Conservation (phyloP, 306 rosid species). For the Lagenaria siceraria region DNA sequence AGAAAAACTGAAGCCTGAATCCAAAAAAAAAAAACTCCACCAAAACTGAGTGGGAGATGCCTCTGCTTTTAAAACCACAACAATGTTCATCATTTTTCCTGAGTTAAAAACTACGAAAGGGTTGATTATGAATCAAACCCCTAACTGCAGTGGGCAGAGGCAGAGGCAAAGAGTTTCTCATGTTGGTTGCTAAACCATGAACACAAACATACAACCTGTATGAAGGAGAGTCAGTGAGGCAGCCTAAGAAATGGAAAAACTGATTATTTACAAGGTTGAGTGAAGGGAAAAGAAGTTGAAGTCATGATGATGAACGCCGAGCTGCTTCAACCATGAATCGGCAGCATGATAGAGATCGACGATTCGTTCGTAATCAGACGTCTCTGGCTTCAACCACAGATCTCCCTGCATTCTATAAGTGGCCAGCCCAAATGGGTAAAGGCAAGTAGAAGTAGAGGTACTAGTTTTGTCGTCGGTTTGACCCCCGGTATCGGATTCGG, state of each 20-base stretch:
- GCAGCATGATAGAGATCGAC: slow-evolving; percentile 41
- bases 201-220: neutral
- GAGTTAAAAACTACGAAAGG: neutral
- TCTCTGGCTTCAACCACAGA: slow-evolving; percentile 44
- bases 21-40: too few species aligned
- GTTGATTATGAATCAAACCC: neutral
- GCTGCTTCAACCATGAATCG: slow-evolving; percentile 78
- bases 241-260: neutral
- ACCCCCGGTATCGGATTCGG: neutral
- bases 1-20: neutral
- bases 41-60: neutral
- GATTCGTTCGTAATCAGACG: slow-evolving; percentile 28
- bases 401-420: slow-evolving; percentile 56
- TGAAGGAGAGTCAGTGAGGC: slow-evolving; percentile 2
- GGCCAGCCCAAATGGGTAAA: slow-evolving; percentile 57
- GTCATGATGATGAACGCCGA: slow-evolving; percentile 57
- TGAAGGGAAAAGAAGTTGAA: slow-evolving; percentile 49
- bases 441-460: slow-evolving; percentile 10
- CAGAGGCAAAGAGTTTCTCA: neutral
- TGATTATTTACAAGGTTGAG: slow-evolving; percentile 10
- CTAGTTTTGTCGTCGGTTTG: neutral
- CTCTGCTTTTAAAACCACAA: neutral
- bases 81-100: neutral
- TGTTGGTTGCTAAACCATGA: slow-evolving; percentile 1
- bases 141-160: neutral